phyloP scores from a whole-genome alignment of 768 basidiomycete genomes.

The Boletus barrowsii region DNA sequence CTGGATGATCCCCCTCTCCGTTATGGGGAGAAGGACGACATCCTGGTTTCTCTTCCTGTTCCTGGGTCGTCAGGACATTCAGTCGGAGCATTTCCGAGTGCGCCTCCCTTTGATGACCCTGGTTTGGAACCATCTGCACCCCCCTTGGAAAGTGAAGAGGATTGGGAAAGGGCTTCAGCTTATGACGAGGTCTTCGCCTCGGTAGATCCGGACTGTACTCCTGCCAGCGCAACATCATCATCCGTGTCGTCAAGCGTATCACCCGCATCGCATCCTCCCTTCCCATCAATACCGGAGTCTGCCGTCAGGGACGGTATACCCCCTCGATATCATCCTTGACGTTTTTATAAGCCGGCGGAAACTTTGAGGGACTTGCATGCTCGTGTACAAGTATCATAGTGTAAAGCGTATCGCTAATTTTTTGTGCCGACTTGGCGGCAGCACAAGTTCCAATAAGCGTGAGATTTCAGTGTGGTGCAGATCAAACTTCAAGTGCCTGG shows the following conservation, averaged over 20 bases:
- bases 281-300: slow-evolving; percentile 1
- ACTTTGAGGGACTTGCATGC: slow-evolving; percentile 7
- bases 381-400: slow-evolving; percentile 24
- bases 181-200: background rate
- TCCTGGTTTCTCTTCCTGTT: slow-evolving; percentile 33
- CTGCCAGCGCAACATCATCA: background rate
- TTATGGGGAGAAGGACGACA: slow-evolving; percentile 31
- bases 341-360: slow-evolving; percentile 2
- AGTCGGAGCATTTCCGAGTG: slow-evolving; percentile 38
- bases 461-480: background rate
- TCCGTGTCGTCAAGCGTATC: background rate
- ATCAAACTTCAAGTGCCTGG: too few relatives aligned
- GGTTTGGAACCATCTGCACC: slow-evolving; percentile 49
- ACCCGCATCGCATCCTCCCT: slow-evolving; percentile 1
- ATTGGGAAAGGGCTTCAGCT: slow-evolving; percentile 19
- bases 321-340: slow-evolving; percentile 30
- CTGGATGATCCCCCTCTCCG: slow-evolving; percentile 38
- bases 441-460: background rate
- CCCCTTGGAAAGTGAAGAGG: slow-evolving; percentile 22
- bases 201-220: slow-evolving; percentile 4
- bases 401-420: slow-evolving; percentile 24
- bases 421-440: background rate
- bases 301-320: slow-evolving; percentile 17
- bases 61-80: slow-evolving; percentile 44
- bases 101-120: slow-evolving; percentile 30